Evolutionary conservation across 2,329 filamentous ascomycete species (phyloP).

Genomic region (Didymosphaeria variabile): DNA sequence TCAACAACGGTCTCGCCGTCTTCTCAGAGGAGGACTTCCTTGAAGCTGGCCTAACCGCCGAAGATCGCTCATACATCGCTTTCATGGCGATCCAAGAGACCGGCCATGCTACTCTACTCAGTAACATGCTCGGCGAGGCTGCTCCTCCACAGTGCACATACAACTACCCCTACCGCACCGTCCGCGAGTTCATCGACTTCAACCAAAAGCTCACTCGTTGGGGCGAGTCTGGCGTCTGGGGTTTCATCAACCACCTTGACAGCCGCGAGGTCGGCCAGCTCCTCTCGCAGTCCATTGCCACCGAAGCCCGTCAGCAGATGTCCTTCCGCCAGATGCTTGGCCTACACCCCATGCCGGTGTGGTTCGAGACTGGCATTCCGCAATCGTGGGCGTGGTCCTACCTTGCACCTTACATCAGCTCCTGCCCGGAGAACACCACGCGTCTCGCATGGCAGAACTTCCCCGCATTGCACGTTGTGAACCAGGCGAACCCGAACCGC

Average conservation of each 20-base stretch:
- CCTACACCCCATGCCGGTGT: slow-evolving; percentile 81
- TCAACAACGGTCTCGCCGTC: slow-evolving; percentile 76
- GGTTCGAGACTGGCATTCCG: slow-evolving; percentile 81
- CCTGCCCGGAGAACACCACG: slow-evolving; percentile 76
- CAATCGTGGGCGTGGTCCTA: slow-evolving; percentile 88
- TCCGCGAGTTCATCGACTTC: slow-evolving; percentile 83
- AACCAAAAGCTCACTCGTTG: slow-evolving; percentile 84
- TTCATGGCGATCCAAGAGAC: slow-evolving; percentile 82
- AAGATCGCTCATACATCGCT: slow-evolving; percentile 75
- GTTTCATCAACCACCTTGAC: slow-evolving; percentile 80
- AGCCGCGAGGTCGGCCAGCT: slow-evolving; percentile 77
- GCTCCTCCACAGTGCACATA: slow-evolving; percentile 80
- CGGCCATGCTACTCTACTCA: slow-evolving; percentile 79
- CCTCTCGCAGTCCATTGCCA: slow-evolving; percentile 78
- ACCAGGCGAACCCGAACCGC: slow-evolving; percentile 78
- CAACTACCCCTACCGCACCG: slow-evolving; percentile 79
- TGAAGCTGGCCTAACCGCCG: slow-evolving; percentile 70
- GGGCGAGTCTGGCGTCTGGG: slow-evolving; percentile 82
- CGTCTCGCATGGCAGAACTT: slow-evolving; percentile 87
- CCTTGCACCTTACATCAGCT: slow-evolving; percentile 81
- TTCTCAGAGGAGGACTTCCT: slow-evolving; percentile 76
- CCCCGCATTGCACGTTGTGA: slow-evolving; percentile 74
- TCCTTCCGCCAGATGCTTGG: slow-evolving; percentile 85
- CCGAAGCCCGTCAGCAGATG: slow-evolving; percentile 83
- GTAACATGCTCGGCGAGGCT: slow-evolving; percentile 78